Conservation (phyloP, 495 filamentous ascomycete genomes). For the Penicillium roqueforti region DNA sequence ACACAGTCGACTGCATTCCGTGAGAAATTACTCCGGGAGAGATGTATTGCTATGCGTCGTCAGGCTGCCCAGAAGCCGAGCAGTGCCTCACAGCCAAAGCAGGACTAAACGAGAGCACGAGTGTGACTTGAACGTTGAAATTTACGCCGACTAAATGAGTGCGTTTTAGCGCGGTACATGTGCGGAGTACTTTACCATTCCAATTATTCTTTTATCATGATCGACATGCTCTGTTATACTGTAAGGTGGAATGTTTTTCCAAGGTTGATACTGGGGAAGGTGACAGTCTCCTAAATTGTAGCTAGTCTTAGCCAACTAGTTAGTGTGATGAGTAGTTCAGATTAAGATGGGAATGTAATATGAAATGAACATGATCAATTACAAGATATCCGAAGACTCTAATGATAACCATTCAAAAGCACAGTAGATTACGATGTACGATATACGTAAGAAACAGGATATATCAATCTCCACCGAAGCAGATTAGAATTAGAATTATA, state of each 20-base stretch:
- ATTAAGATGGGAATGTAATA: not conserved
- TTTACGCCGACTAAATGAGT: not conserved
- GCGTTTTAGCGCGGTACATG: not conserved
- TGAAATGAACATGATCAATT: no score
- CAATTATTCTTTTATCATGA: not conserved
- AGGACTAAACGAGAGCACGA: not conserved
- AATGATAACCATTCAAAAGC: constrained; percentile 8
- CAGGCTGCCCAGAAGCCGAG: constrained; percentile 26
- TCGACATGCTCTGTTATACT: not conserved
- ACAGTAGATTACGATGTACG: not conserved
- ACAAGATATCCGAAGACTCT: not conserved
- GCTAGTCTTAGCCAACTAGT: no score
- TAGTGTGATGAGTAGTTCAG: not conserved
- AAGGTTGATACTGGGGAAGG: no score
- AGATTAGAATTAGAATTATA: constrained; percentile 41
- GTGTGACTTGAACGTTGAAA: not conserved
- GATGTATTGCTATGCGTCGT: constrained; percentile 52
- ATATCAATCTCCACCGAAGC: constrained; percentile 12
- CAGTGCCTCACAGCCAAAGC: constrained; percentile 2
- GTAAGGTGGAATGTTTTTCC: not conserved
- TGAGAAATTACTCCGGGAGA: constrained; percentile 64
- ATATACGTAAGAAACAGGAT: not conserved
- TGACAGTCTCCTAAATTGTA: no score
- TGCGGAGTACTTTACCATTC: not conserved
- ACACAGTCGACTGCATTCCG: constrained; percentile 53